phyloP scores from a whole-genome alignment of 345 rosid genomes.

The Cochlearia excelsa region DNA sequence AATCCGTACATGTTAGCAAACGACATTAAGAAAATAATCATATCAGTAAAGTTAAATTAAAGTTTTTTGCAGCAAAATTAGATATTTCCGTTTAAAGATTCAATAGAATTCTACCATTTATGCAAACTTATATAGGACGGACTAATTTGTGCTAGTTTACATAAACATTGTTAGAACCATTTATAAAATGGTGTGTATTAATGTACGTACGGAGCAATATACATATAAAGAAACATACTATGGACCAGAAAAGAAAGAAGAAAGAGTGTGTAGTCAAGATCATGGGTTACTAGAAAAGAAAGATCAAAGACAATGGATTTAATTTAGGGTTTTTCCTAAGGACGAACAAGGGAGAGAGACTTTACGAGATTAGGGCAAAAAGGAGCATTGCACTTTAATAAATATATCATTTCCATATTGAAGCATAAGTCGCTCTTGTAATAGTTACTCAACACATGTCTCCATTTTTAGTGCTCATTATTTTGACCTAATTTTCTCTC shows the following conservation, averaged over 20 bases:
- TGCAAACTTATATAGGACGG: slow-evolving; percentile 32
- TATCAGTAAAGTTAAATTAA: not conserved
- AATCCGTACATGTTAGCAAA: not conserved
- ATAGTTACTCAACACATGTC: slow-evolving; percentile 41
- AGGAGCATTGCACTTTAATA: slow-evolving; percentile 27
- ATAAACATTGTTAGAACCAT: slow-evolving; percentile 34
- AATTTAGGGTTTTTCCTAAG: slow-evolving; percentile 36
- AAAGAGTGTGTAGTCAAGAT: slow-evolving; percentile 38
- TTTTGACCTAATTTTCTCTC: slow-evolving; percentile 25
- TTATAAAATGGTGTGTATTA: slow-evolving; percentile 24
- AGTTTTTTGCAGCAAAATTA: not conserved
- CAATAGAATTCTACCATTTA: slow-evolving; percentile 20
- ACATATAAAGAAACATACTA: slow-evolving; percentile 37
- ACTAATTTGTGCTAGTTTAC: slow-evolving; percentile 32
- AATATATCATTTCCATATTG: slow-evolving; percentile 28
- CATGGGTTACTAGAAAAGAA: slow-evolving; percentile 35
- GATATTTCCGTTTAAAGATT: slow-evolving; percentile 19
- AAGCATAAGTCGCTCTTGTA: slow-evolving; percentile 43
- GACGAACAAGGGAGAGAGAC: slow-evolving; percentile 32
- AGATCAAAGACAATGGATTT: slow-evolving; percentile 29
- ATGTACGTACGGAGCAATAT: slow-evolving; percentile 35
- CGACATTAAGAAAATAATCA: not conserved
- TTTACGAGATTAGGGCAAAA: slow-evolving; percentile 36
- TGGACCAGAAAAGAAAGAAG: slow-evolving; percentile 32
- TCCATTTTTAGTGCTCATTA: slow-evolving; percentile 32